Percentiles rank a stretch among this genome's conserved stretches.
Conservation (phyloP, 345 rosid genomes). For the Boechera stricta region DNA sequence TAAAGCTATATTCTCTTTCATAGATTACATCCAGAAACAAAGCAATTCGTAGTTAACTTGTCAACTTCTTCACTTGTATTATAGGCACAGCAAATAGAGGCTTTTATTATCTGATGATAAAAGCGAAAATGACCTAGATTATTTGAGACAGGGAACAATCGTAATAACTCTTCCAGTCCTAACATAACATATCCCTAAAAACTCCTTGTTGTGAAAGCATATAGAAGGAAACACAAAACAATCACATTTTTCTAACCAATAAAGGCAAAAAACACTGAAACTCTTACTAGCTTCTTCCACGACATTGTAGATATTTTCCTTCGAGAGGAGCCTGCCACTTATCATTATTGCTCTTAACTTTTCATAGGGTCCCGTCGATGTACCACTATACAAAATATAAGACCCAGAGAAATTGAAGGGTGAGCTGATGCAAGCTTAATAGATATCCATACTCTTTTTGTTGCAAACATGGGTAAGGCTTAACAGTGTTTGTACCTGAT, state of each 20-base stretch:
- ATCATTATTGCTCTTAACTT: constrained; percentile 86
- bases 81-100: not conserved
- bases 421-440: constrained; percentile 24
- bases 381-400: constrained; percentile 50
- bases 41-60: constrained; percentile 2
- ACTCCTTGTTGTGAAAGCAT: not conserved
- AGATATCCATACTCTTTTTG: constrained; percentile 14
- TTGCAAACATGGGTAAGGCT: not conserved
- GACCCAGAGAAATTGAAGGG: constrained; percentile 9
- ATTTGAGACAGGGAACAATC: constrained; percentile 3
- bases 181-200: constrained; percentile 15
- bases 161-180: not conserved
- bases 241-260: not conserved
- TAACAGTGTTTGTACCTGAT: constrained; percentile 60
- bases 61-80: constrained; percentile 14
- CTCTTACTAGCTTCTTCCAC: constrained; percentile 73
- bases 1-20: constrained; percentile 9
- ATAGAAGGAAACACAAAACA: constrained; percentile 6
- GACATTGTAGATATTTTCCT: constrained; percentile 53
- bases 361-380: constrained; percentile 57
- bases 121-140: not conserved
- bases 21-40: constrained; percentile 4
- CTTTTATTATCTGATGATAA: not conserved
- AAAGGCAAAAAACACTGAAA: not conserved
- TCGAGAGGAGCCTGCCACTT: constrained; percentile 80